Base-by-base conservation (phyloP, 495 filamentous ascomycete genomes). In the Delitschia confertaspora region DNA sequence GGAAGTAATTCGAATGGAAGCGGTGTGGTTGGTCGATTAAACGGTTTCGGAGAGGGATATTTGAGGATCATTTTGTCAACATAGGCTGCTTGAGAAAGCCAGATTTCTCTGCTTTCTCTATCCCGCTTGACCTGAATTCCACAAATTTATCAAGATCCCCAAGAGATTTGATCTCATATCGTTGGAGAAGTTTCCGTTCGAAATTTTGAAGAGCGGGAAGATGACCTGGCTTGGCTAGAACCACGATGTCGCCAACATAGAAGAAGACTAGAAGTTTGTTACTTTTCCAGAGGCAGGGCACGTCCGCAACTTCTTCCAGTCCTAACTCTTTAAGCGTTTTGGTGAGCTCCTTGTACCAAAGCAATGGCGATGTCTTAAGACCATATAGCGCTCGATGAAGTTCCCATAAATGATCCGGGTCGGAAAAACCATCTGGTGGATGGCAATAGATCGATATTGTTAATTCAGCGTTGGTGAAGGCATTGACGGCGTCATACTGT, bases 221-320 rank as follows among this genome's bases (percentile, higher is more conserved):
- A 18, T 47, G 2, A 4, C 17, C n/a, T 47, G 11, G 33, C 8
- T 38, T 8, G 27, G 26, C 46, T 29, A 48, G 18, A 14, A 48
- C 45, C 10, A 48, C 29, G 24, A 49, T 49, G 32, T 49, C 38
- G 23, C 43, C 38, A 27, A 49, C 22, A 20, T 42, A 43, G 38
- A 49, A 49, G 29, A 49, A 43, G 20, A 43, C 31, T 10, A 49
- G 25, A 22, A 49, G 38, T 11, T 22, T 25, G 3, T 49, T 14
- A 25, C 26, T 43, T 1, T 1, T 43, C 16, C 7, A 49, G n/a
- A 49, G 29, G 27, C 38, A 49, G 16, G 17, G 22, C 4, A 24
- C 19, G 14, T 19, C 38, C 1, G 8, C 10, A 14, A 49, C 38
- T 36, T 6, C 10, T 21, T 42, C 6, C 14, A 51, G 42, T 3